Base-by-base conservation (phyloP, 129 eudicot genomes). In the Kitagawia praeruptora region DNA sequence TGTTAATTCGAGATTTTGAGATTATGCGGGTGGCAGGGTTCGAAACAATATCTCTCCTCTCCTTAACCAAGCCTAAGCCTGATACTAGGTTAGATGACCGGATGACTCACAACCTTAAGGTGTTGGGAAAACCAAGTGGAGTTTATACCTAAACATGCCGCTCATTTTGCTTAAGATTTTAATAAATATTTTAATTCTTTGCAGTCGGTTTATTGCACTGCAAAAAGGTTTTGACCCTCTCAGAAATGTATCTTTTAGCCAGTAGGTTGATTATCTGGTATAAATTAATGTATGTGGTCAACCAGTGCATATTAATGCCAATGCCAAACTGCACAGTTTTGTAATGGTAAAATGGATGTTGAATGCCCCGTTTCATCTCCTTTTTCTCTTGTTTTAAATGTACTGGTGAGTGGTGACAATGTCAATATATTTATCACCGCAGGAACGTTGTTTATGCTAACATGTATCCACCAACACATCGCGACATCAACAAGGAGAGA, bases 371-470 rank as follows among this genome's bases (percentile, higher is more conserved):
- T 70, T 80, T 21, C 31, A 12, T 37, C 0, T 37, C 19, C 42
- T 71, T 34, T 23, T 42, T 1, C 23, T 71, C 21, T 70, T 10
- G 41, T 31, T 11, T 51, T 18, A 23, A 38, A 31, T 11, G 61
- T 71, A 31, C 47, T 80, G 45, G 56, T 75, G 41, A n/a, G 21
- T 58, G 4, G 31, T 58, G 66, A 74, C 63, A 73, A 69, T 75
- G 48, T 56, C 11, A 56, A 61, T 82, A 66, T 37, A 28, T 78
- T 13, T 84, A 44, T 82, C 78, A 27, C 31, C 58, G n/a, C 96
- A 91, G 92, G 85, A 72, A 73, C 74, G 76, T 72, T 56, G 51
- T 25, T 80, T 77, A 80, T 58, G 49, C 78, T 74, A 84, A 79
- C 66, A 69, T 54, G 77, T 77, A 80, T 75, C 39, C 83, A 76